Base-by-base conservation (phyloP, 140 eudicot genomes). In the Anethum foeniculum region DNA sequence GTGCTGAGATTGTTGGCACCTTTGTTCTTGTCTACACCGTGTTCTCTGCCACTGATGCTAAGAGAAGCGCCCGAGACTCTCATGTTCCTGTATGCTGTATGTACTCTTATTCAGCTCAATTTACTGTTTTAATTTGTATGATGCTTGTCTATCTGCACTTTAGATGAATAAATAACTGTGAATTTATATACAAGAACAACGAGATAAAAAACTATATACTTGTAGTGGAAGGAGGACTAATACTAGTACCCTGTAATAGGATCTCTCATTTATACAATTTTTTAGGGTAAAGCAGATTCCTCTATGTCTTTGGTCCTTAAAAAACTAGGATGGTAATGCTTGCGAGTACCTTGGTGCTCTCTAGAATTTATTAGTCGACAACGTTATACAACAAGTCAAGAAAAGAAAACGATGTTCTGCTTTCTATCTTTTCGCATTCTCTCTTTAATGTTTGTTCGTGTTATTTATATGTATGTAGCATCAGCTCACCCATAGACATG, bases 11-110 rank as follows among this genome's bases (percentile, higher is more conserved):
- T 84, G 48, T 91, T 49, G 96, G 93, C 23, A 91, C 96, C 79
- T 91, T 91, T 83, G 92, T 91, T 27, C 96, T 91, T 83, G 96
- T 91, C 38, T 91, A 91, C 90, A 91, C 96, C 18, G 97, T 92
- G 77, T 92, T 92, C 84, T 92, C 97, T n/a, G 98, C 96, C 71
- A 92, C 97, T 78, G 97, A 93, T 89, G 96, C 96, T 90, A 92
- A 92, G 89, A 90, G 97, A 88, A 93, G 86, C 44, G 97, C 97
- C 81, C 88, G 97, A 89, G 97, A 93, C 87, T 93, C 97, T 3
- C 97, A 93, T 86, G 97, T 93, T 30, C 97, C 97, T 80, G 97
- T 93, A n/a, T n/a, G n/a, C n/a, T n/a, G n/a, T n/a, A 90, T 78
- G 97, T 84, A 0, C 64, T 32, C 80, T 62, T 60, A 38, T 81